A percentile compares a stretch with the other conserved stretches of the same genome.
Evolutionary conservation across 1,284 basidiomycete genomes (phyloP).

Genomic region (Coniophora puteana): DNA sequence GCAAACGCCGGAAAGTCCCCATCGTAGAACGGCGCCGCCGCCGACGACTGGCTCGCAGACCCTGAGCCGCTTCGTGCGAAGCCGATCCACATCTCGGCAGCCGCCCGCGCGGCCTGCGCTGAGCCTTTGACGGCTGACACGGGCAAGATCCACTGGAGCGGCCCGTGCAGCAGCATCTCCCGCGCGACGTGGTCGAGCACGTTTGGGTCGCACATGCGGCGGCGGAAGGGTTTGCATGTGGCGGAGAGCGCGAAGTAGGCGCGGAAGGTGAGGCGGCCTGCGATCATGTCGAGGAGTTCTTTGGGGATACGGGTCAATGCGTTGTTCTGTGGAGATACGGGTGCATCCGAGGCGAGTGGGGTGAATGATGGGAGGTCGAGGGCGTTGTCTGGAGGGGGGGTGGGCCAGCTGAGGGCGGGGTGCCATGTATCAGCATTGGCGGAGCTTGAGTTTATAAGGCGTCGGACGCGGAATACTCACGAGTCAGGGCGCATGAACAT

Average conservation of each 20-base stretch:
- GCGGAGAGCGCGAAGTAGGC: not conserved
- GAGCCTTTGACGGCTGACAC: not conserved
- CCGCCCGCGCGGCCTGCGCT: not conserved
- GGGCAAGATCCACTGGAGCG: not conserved
- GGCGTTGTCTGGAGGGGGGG: not conserved
- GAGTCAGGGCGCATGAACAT: not conserved
- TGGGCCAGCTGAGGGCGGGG: not conserved
- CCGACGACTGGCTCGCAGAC: not conserved
- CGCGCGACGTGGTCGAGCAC: not conserved
- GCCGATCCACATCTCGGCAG: not conserved
- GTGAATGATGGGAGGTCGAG: not conserved
- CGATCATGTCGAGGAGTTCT: not conserved
- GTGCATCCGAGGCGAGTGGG: not conserved
- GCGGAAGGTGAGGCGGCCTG: not conserved
- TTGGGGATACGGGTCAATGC: not conserved
- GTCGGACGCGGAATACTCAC: slow-evolving; percentile 1
- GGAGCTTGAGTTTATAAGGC: not conserved
- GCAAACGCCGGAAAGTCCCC: not conserved
- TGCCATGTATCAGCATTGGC: not conserved
- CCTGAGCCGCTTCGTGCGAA: not conserved
- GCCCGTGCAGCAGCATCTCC: not conserved
- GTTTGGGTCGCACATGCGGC: not conserved
- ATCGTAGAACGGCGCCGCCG: not conserved
- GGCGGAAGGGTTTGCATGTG: not conserved
- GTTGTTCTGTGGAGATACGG: not conserved